Conservation (phyloP, 1,284 basidiomycete genomes). For the Irpex sp. region DNA sequence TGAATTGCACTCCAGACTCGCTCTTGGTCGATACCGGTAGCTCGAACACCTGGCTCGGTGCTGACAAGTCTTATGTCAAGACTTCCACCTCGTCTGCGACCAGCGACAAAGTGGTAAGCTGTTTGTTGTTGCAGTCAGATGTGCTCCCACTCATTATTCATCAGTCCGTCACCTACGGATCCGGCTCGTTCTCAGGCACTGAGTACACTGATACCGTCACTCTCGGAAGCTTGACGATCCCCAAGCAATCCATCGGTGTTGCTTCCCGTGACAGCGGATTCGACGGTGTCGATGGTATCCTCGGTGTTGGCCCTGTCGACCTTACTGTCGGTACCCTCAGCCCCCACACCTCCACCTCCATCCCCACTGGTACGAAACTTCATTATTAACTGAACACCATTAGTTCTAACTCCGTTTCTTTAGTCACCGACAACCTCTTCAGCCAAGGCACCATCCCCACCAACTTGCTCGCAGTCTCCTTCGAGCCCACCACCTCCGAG, state of each 20-base stretch:
- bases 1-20: slow-evolving; percentile 6
- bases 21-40: slow-evolving; percentile 14
- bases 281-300: slow-evolving; percentile 42
- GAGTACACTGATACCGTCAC: slow-evolving; percentile 25
- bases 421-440: slow-evolving; percentile 43
- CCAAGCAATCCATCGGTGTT: slow-evolving; percentile 46
- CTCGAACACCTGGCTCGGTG: slow-evolving; percentile 8
- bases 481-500: slow-evolving; percentile 32
- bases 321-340: slow-evolving; percentile 29
- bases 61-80: background rate
- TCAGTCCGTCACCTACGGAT: slow-evolving; percentile 42
- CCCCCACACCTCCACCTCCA: slow-evolving; percentile 12
- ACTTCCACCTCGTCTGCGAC: slow-evolving; percentile 1
- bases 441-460: slow-evolving; percentile 18
- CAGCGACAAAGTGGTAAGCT: slow-evolving; percentile 2
- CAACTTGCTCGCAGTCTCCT: slow-evolving; percentile 41
- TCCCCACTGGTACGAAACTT: slow-evolving; percentile 14
- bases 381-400: background rate
- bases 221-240: slow-evolving; percentile 15
- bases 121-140: background rate
- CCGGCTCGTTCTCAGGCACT: slow-evolving; percentile 39
- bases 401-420: slow-evolving; percentile 12
- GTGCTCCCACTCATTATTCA: background rate
- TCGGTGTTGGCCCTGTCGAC: slow-evolving; percentile 45
- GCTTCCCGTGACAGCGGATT: slow-evolving; percentile 33